Evolutionary conservation across 2,329 filamentous ascomycete species (phyloP), one percentile per base, ranked within the genome.

Genomic region (Dothistroma septosporum): DNA sequence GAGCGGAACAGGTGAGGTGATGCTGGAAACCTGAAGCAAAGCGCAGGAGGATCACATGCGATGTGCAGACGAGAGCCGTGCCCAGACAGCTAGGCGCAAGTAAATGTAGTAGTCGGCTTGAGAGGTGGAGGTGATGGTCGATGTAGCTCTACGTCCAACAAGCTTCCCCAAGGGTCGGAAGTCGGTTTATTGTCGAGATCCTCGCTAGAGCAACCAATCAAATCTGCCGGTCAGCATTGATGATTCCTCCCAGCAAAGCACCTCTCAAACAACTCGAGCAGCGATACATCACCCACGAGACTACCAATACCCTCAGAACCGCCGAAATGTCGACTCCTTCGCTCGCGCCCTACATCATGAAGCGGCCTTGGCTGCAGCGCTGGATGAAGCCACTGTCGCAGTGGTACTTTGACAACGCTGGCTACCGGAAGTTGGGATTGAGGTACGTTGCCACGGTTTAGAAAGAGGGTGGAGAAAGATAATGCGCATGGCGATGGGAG

Each of bases 351-450:
- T 92, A 86, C 75, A 85, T 97, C 75, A 75, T 86, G 76, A 89
- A 89, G 83, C 87, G 92, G 74, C 92, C 93, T 70, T 96, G 90
- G 90, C 86, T 97, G 75, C 81, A 82, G 78, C 87, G 83, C 71
- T 83, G 89, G 80, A 80, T 97, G 78, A 85, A 82, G 82, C 94
- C 94, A 68, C 76, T 96, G 68, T 85, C 92, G 78, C 85, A 87
- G 74, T 96, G 91, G 91, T 97, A 97, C 82, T 80, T 81, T 79
- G 88, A 93, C 76, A 89, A 91, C 72, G 85, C 92, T 72, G 93
- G 93, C 76, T 96, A 97, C 85, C 89, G 92, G 80, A 86, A 93
- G 85, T 83, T 97, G 74, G 93, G 93, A 74, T 83, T 97, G 79
- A 90, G 84, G 92, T 96, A 88, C 77, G 79, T 10, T 19, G 31